Evolutionary conservation across 768 basidiomycete genomes (phyloP).

Genomic region (Collybia nuda): DNA sequence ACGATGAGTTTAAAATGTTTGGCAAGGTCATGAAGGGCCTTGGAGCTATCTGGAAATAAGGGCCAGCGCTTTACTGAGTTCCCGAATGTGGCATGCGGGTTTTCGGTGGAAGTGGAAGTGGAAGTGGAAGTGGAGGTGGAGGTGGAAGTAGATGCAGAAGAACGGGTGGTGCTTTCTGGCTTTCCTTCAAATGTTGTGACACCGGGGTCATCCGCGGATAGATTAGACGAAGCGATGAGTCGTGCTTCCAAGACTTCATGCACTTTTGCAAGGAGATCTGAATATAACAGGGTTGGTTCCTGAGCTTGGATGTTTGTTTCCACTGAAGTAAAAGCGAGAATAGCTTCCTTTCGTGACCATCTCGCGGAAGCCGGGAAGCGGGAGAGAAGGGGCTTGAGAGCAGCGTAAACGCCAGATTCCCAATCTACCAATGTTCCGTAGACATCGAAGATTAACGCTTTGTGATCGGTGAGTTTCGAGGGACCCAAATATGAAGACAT

Average conservation of each 20-base stretch:
- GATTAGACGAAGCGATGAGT: slow-evolving; percentile 26
- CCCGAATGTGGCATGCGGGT: slow-evolving; percentile 51
- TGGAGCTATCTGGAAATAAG: slow-evolving; percentile 64
- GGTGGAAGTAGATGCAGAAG: slow-evolving; percentile 8
- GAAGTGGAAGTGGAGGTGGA: slow-evolving; percentile 18
- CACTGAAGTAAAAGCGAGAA: slow-evolving; percentile 49
- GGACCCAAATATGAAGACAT: not conserved
- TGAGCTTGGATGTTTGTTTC: slow-evolving; percentile 60
- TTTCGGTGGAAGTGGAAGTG: slow-evolving; percentile 9
- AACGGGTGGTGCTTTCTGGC: slow-evolving; percentile 4
- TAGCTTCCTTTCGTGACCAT: slow-evolving; percentile 52
- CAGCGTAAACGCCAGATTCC: slow-evolving; percentile 65
- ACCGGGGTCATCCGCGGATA: slow-evolving; percentile 4
- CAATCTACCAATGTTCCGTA: slow-evolving; percentile 81
- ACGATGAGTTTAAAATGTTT: slow-evolving; percentile 68
- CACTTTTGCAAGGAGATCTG: slow-evolving; percentile 55
- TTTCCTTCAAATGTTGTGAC: slow-evolving; percentile 17
- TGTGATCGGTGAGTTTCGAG: slow-evolving; percentile 39
- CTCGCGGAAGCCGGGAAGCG: slow-evolving; percentile 34
- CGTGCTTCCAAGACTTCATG: slow-evolving; percentile 36
- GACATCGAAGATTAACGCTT: slow-evolving; percentile 70
- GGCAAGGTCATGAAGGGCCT: slow-evolving; percentile 59
- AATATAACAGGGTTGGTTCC: slow-evolving; percentile 59
- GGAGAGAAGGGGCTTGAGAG: slow-evolving; percentile 51
- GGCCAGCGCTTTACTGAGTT: slow-evolving; percentile 61